Base-by-base conservation (phyloP, 208 protist genomes). In the Sergeia podlipaevii region DNA sequence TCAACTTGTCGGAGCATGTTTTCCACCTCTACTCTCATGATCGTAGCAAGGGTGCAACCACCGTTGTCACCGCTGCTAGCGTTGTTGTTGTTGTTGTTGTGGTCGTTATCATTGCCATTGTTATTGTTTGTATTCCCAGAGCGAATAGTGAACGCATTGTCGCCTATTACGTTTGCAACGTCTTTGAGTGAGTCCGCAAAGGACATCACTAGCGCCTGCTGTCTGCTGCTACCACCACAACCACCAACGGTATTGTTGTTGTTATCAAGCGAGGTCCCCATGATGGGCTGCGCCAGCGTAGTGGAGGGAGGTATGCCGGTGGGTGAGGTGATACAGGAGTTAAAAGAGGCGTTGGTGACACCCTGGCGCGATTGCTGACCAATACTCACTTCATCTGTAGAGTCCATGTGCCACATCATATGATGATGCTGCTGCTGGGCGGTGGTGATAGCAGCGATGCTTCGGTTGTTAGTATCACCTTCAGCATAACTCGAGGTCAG, bases 11-110 rank as follows among this genome's bases (percentile, higher is more conserved):
- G 56, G 34, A 61, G 46, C 44, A 80, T 58, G 3, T 50, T 23
- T 36, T 70, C 59, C 27, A 81, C 24, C 36, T 76, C 68, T 5
- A 39, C 59, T 17, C 37, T 51, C 45, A 80, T 65, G 28, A 53
- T 33, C 38, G 34, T 45, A 41, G 58, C 45, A 29, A 75, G 29
- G 0, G 8, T 26, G 49, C 21, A 48, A 57, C 2, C 28, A n/a
- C 43, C 36, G 23, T 45, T 46, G 30, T 56, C 67, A 42, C 34
- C 41, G 13, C 37, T 43, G 34, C 34, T 57, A 44, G 17, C 18
- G 37, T 33, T 17, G 23, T 11, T 44, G 18, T 18, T 38, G 7
- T 52, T 60, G 38, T 23, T 37, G 7, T 28, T 60, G 20, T 39
- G 44, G n/a, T 72, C 39, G 1, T 33, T 60, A 29, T 34, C 51